Evolutionary conservation across 73 alveolate species (phyloP), one percentile per base, ranked within the genome.

Genomic region (Paramecium octaurelia): DNA sequence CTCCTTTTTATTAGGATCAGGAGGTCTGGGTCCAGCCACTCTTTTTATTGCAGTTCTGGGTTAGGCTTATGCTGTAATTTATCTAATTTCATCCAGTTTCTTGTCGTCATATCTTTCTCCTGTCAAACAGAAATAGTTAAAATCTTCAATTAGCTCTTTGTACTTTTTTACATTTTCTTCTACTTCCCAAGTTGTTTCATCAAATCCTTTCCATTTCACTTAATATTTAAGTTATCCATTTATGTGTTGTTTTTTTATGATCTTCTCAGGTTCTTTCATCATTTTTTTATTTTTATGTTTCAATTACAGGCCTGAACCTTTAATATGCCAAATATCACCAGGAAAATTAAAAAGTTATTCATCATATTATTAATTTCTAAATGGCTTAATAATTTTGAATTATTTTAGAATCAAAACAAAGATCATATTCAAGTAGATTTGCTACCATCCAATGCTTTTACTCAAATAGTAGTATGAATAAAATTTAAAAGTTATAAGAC

Each of bases 121-220:
- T 20, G 91, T 80, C n/a, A 80, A 80, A 42, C 48, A 43, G 34
- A 80, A 80, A 44, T 80, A 80, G 9, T 42, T 23, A 11, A 43
- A 80, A 46, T 80, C 91, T 42, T 80, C 91, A 40, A 80, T 46
- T 24, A 80, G 14, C 57, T 80, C 91, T 48, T 46, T 80, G 44
- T 42, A 48, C 54, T 80, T 46, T 20, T 42, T 23, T 23, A 80
- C 70, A 23, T 24, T 42, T 2, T 80, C 91, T 48, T 80, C 91
- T 6, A 24, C 9, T 80, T 80, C 91, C 91, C 91, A 80, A 23
- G 91, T 80, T 0, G 57, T 20, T 46, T 80, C 91, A 21, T 80
- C 70, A 80, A 46, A 80, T n/a, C 91, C 91, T 46, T 80, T 44
- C 91, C 91, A 80, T 46, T 80, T 80, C 18, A 80, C 76, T 43